These are phyloP conservation scores for Bifiguratus adelaidae DNA, from an alignment of 192 early-diverging fungal species.

Conservation along the genomic window DNA sequence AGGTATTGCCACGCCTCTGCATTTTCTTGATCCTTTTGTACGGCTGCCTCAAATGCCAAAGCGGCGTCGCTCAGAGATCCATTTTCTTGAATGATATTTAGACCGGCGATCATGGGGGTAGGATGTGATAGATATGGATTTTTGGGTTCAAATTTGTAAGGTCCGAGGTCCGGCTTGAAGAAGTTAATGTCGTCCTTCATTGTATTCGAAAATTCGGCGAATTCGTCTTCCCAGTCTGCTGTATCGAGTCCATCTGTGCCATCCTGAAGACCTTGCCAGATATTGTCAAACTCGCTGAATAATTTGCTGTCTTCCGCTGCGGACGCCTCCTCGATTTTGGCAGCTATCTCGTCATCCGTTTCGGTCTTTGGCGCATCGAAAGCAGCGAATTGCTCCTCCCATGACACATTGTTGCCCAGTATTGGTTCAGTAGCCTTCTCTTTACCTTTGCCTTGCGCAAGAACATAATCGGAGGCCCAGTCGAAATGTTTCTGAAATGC, in stretches of 20 bases:
- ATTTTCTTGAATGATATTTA: constrained; percentile 37
- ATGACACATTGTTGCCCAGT: constrained; percentile 25
- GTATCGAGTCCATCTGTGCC: constrained; percentile 15
- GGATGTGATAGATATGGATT: constrained; percentile 61
- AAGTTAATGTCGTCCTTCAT: constrained; percentile 27
- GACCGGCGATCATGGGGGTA: constrained; percentile 49
- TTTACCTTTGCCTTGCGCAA: constrained; percentile 50
- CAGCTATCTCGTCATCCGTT: constrained; percentile 20
- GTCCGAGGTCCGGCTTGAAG: constrained; percentile 56
- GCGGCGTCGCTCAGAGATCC: constrained; percentile 76
- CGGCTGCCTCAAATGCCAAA: constrained; percentile 84
- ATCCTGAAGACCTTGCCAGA: constrained; percentile 38
- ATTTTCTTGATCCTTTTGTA: constrained; percentile 68
- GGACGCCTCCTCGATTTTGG: constrained; percentile 21
- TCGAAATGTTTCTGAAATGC: constrained; percentile 52
- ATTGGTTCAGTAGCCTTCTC: constrained; percentile 21
- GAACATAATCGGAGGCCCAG: constrained; percentile 68
- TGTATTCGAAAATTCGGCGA: constrained; percentile 29
- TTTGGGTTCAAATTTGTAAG: constrained; percentile 73
- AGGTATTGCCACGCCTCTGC: constrained; percentile 82
- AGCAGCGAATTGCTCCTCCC: constrained; percentile 51
- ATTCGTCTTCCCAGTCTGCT: constrained; percentile 35
- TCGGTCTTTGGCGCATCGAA: constrained; percentile 15
- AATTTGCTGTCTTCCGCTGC: constrained; percentile 19
- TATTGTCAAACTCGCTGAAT: constrained; percentile 33